Evolutionary conservation across 2,329 filamentous ascomycete genomes (phyloP).

Genomic region (Xylaria sp.): DNA sequence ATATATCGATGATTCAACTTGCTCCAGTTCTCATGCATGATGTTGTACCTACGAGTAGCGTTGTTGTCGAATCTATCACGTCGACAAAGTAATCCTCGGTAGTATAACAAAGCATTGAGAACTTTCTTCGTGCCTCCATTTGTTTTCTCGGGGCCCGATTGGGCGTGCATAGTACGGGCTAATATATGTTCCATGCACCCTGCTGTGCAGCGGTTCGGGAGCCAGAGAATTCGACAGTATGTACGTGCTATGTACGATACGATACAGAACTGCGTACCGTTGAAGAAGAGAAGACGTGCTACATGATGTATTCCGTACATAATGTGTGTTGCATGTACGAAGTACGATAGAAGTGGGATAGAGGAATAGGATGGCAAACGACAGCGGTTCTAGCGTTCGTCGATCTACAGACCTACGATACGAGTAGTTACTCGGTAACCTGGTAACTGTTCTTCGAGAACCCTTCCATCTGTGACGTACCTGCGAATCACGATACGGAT

Average conservation of each 20-base stretch:
- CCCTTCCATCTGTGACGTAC: background rate
- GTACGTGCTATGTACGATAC: background rate
- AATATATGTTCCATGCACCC: slow-evolving; percentile 8
- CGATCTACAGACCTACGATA: background rate
- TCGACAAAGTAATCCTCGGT: background rate
- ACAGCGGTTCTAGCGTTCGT: slow-evolving; percentile 3
- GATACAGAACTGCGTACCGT: background rate
- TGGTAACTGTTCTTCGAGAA: slow-evolving; percentile 10
- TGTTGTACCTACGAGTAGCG: background rate
- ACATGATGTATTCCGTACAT: background rate
- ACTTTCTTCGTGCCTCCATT: background rate
- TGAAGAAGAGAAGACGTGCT: background rate
- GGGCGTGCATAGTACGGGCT: slow-evolving; percentile 12
- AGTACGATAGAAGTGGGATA: background rate
- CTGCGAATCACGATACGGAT: too few relatives aligned
- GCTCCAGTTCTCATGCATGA: background rate
- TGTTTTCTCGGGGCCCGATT: slow-evolving; percentile 11
- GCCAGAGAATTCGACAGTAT: background rate
- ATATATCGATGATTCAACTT: background rate
- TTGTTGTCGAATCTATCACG: background rate
- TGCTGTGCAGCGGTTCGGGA: slow-evolving; percentile 8
- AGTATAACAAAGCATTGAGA: background rate
- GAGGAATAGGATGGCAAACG: background rate
- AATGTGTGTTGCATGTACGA: background rate
- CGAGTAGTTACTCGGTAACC: background rate